These are phyloP conservation scores for Teratosphaeria destructans DNA, from an alignment of 2,329 filamentous ascomycete genomes.

Conservation along the genomic window DNA sequence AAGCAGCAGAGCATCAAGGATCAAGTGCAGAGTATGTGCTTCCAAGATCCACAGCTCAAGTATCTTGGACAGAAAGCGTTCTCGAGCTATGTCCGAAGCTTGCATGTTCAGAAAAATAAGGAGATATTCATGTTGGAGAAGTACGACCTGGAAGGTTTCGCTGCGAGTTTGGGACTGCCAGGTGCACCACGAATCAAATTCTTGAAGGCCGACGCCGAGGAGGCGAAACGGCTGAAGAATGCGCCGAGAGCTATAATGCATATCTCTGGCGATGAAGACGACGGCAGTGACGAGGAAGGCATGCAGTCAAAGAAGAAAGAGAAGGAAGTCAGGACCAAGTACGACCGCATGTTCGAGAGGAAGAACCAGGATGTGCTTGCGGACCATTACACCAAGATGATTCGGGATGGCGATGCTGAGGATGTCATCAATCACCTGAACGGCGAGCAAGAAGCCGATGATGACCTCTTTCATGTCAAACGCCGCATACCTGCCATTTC, in stretches of 20 bases:
- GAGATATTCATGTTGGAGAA: constrained; percentile 78
- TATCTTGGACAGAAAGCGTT: constrained; percentile 96
- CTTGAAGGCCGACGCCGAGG: constrained; percentile 77
- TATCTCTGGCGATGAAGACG: constrained; percentile 50
- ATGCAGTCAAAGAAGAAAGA: constrained; percentile 47
- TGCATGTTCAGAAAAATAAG: constrained; percentile 85
- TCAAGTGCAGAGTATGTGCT: constrained; percentile 87
- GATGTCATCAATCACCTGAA: constrained; percentile 25
- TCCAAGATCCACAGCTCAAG: constrained; percentile 86
- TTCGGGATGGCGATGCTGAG: constrained; percentile 48
- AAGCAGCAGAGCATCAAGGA: constrained; percentile 80
- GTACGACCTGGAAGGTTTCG: constrained; percentile 76
- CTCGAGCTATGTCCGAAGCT: constrained; percentile 73
- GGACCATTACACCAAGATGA: constrained; percentile 83
- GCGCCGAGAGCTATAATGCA: constrained; percentile 57
- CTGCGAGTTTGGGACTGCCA: constrained; percentile 74
- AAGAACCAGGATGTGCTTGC: constrained; percentile 92
- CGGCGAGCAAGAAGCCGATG: constrained; percentile 34
- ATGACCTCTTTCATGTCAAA: constrained; percentile 83
- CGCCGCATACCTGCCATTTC: constrained; percentile 62
- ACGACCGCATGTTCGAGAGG: constrained; percentile 95
- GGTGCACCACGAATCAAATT: constrained; percentile 91
- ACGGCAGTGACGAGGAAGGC: constrained; percentile 39
- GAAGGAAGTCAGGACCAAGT: constrained; percentile 76
- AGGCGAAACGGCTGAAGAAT: constrained; percentile 80